Evolutionary conservation across 768 basidiomycete genomes (phyloP), one percentile per base, ranked within the genome.

Genomic region (Boletus barrowsii): DNA sequence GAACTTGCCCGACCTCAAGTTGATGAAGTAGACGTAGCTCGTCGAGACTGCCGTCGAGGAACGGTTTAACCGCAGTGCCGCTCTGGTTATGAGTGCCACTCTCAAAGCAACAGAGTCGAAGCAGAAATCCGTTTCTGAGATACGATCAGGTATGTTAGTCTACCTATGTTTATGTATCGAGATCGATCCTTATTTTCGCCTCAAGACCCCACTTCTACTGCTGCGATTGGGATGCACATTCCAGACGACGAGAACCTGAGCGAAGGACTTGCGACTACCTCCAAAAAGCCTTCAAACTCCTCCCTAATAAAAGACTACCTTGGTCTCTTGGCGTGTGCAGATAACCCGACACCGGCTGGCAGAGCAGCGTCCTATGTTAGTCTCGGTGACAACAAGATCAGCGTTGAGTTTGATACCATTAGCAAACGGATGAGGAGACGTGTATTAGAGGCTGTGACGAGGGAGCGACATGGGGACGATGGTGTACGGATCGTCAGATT

Each of bases 401-500:
- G 85, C 48, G 83, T 96, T 20, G 88, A 94, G 63, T 94, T 92
- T 60, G 86, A 87, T 59, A 77, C 82, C 51, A 80, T 93, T 42
- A 79, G 80, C 33, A 75, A 77, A 49, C 79, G 88, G 45, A 71
- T 97, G 54, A 82, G 86, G 65, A 73, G 82, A 60, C 80, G 81
- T 20, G 78, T 93, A 3, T 68, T 96, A 42, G 93, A 95, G 63
- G 81, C 86, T 10, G 81, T 92, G 26, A 79, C 93, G 37, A 75
- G 87, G 62, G 92, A 97, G 63, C 83, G 87, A 62, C 87, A 93
- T 63, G 94, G 94, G 7, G 76, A 83, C 15, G 85, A 87, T 39
- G 93, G 88, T 24, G 86, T 95, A 5, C 79, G 95, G 50, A 86
- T 98, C 42, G 69, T 98, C 50, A 80, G 88, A 43, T 73, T 96